Conservation (phyloP, 2,329 filamentous ascomycete species). For the Fusarium newnesense region DNA sequence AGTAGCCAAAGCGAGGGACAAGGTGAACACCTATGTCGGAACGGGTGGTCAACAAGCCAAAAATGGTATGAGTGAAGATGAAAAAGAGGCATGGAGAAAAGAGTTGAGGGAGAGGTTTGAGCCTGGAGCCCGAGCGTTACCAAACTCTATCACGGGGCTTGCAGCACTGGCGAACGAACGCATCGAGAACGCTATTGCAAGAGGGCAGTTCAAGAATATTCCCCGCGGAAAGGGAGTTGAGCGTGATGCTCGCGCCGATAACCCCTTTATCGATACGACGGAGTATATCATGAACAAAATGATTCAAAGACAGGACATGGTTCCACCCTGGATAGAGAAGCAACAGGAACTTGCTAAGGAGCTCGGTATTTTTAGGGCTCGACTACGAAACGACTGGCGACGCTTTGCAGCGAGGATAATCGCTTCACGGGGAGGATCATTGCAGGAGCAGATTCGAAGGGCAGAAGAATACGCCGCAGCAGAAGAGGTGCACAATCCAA, state of each 20-base stretch:
- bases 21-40: slow-evolving; percentile 62
- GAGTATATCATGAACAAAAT: slow-evolving; percentile 99
- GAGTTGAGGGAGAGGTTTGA: slow-evolving; percentile 85
- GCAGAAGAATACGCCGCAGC: slow-evolving; percentile 81
- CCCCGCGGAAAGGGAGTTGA: slow-evolving; percentile 82
- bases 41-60: slow-evolving; percentile 60
- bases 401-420: slow-evolving; percentile 84
- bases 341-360: slow-evolving; percentile 87
- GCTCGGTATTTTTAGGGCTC: slow-evolving; percentile 74
- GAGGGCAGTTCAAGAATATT: slow-evolving; percentile 89
- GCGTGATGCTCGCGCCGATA: slow-evolving; percentile 82
- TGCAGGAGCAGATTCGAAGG: slow-evolving; percentile 76
- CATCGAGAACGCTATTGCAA: slow-evolving; percentile 92
- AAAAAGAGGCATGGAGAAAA: slow-evolving; percentile 75
- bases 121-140: slow-evolving; percentile 76
- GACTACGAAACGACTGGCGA: slow-evolving; percentile 86
- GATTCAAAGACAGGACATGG: slow-evolving; percentile 94
- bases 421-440: slow-evolving; percentile 76
- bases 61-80: slow-evolving; percentile 71
- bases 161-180: slow-evolving; percentile 86
- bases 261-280: slow-evolving; percentile 93
- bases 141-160: slow-evolving; percentile 81
- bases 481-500: slow-evolving; percentile 74
- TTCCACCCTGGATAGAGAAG: slow-evolving; percentile 98
- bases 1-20: slow-evolving; percentile 66